Evolutionary conservation across 176 grass and related monocot genomes (phyloP).

Genomic region (Ensete glaucum): DNA sequence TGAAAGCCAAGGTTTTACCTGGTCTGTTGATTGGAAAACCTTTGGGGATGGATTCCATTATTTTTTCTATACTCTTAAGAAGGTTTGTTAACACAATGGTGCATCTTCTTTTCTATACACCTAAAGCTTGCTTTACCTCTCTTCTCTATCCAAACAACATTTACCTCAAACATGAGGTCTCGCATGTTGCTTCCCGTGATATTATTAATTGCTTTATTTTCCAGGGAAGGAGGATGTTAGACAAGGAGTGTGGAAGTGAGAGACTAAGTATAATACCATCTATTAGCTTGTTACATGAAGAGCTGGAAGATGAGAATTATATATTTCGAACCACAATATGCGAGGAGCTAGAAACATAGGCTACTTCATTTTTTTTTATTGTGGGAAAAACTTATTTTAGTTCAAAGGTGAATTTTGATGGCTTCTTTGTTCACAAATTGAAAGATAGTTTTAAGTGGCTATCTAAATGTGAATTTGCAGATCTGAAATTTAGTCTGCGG

Average conservation of each 20-base stretch:
- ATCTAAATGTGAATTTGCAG: no score
- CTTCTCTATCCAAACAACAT: not conserved
- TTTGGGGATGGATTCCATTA: conserved; percentile 90
- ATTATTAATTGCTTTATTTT: conserved; percentile 1
- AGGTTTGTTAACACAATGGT: conserved; percentile 30
- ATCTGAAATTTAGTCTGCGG: not conserved
- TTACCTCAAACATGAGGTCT: not conserved
- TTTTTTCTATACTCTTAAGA: conserved; percentile 73
- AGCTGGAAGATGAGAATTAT: conserved; percentile 72
- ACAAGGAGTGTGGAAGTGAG: conserved; percentile 10
- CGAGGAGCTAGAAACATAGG: conserved; percentile 22
- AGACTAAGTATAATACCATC: conserved; percentile 22
- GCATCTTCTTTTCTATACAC: no score
- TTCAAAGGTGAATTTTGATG: no score
- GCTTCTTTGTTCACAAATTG: no score
- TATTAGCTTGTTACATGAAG: conserved; percentile 66
- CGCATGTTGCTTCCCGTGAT: not conserved
- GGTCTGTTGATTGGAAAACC: conserved; percentile 68
- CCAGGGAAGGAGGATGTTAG: conserved; percentile 44
- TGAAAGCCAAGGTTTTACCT: conserved; percentile 59
- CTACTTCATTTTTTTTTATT: not conserved
- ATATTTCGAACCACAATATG: conserved; percentile 49
- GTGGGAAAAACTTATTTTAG: no score
- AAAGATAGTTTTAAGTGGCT: no score
- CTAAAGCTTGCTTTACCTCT: not conserved